Base-by-base conservation (phyloP, 257 asterid genomes). In the Nicotiana obtusifolia region DNA sequence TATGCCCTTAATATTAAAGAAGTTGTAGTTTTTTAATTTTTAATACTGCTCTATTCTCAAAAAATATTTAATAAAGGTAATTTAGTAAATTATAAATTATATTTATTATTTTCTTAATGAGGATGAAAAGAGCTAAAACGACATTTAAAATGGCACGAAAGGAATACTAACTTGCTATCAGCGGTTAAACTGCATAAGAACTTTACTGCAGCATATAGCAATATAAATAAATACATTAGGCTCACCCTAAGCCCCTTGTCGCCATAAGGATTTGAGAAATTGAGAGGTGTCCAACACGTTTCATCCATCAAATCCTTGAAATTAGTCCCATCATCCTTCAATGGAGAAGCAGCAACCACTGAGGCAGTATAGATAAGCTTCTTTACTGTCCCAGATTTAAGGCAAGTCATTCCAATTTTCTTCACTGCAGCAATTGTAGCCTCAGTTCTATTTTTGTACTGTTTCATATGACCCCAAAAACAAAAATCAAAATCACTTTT, bases 201-300 rank as follows among this genome's bases (percentile, higher is more conserved):
- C 10, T 37, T 37, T 37, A 7, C 2, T 7, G 47, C 47, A 37
- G 47, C 47, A 37, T 37, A 37, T 37, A 37, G 10, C 2, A 10
- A 30, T n/a, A 3, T 56, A 35, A 5, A 22, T 14, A 20, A 8
- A 22, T 41, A 53, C 68, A 35, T 24, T 71, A 10, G 33, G 30
- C 81, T 4, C 62, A 90, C 92, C 1, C 47, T 13, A 7, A 82
- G 57, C 19, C 22, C 9, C 1, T 80, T 76, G 0, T 30, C 16
- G 20, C 6, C 0, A 31, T 78, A 78, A 14, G 87, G 80, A 47
- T 68, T 85, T 8, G 90, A 59, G 69, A 86, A 82, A 80, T 83
- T 59, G 71, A 88, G 90, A 82, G 94, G 92, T 10, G 90, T 87
- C 92, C 97, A 92, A 80, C 97, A 92, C 22, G 88, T 83, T 85